A percentile compares a stretch with the other conserved stretches of the same genome.
phyloP scores from a whole-genome alignment of 2,329 filamentous ascomycete species.

The Botrytis sinoallii region DNA sequence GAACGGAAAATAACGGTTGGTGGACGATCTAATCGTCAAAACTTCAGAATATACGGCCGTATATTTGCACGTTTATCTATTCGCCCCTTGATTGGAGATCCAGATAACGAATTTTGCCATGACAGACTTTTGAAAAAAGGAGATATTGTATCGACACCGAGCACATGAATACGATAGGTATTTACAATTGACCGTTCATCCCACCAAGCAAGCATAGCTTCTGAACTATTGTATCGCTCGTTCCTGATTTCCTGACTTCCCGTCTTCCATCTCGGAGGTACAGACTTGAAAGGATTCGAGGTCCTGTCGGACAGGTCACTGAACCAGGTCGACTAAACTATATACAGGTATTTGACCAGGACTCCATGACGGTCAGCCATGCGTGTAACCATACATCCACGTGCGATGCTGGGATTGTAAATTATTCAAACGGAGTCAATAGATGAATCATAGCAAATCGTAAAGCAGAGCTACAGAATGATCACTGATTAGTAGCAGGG shows the following conservation, averaged over 20 bases:
- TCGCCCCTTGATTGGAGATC: not conserved
- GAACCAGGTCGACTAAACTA: not conserved
- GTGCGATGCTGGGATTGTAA: not conserved
- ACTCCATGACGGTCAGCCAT: not conserved
- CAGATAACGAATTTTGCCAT: not conserved
- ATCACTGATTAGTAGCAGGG: not conserved
- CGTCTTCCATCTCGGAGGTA: not conserved
- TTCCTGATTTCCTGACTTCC: not conserved
- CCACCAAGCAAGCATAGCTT: not conserved
- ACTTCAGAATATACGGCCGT: not conserved
- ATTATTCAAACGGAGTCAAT: not conserved
- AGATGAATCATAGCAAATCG: not conserved
- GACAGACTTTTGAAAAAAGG: not conserved
- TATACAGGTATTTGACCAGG: not conserved
- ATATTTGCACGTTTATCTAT: not conserved
- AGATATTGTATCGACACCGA: not conserved
- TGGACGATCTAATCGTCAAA: not conserved
- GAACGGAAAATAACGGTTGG: not conserved
- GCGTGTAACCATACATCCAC: conserved; percentile 6
- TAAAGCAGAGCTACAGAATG: not conserved
- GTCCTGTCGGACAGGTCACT: not conserved
- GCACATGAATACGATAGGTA: not conserved
- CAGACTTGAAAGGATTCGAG: not conserved
- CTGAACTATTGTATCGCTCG: not conserved
- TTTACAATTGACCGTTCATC: not conserved